These are phyloP conservation scores for Daphne laureola DNA, from an alignment of 441 rosid genomes.

Conservation along the genomic window DNA sequence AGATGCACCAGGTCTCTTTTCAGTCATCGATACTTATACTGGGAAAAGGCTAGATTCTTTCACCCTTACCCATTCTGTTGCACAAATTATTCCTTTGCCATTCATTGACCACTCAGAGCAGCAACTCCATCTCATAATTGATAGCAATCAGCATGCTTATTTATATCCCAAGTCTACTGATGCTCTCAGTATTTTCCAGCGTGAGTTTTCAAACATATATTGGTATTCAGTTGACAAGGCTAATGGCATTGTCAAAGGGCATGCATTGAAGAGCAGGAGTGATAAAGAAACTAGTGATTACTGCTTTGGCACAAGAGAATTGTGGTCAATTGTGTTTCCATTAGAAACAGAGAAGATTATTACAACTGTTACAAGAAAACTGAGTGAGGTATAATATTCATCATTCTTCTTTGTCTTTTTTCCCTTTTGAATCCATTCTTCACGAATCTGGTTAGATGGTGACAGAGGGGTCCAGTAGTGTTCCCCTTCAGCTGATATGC, in stretches of 20 bases:
- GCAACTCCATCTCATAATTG: slow-evolving; percentile 80
- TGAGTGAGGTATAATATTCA: slow-evolving; percentile 58
- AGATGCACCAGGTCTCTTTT: slow-evolving; percentile 60
- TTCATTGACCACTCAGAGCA: slow-evolving; percentile 86
- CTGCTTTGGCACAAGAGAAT: slow-evolving; percentile 68
- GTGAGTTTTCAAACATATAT: slow-evolving; percentile 67
- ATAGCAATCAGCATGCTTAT: slow-evolving; percentile 58
- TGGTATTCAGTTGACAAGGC: slow-evolving; percentile 85
- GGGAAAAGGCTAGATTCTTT: slow-evolving; percentile 65
- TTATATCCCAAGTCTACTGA: slow-evolving; percentile 80
- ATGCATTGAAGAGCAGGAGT: slow-evolving; percentile 49
- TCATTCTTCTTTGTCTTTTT: neutral
- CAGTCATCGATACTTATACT: slow-evolving; percentile 82
- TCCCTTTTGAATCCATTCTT: too few relatives aligned
- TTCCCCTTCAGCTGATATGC: too few relatives aligned
- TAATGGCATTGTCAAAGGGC: slow-evolving; percentile 69
- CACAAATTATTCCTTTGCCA: slow-evolving; percentile 80
- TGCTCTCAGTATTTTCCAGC: slow-evolving; percentile 56
- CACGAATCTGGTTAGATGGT: too few relatives aligned
- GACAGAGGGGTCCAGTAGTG: too few relatives aligned
- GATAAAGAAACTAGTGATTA: slow-evolving; percentile 53
- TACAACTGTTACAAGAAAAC: slow-evolving; percentile 57
- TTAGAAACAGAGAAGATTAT: slow-evolving; percentile 86
- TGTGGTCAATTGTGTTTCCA: slow-evolving; percentile 94
- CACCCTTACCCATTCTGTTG: slow-evolving; percentile 60